These are phyloP conservation scores for Pneumocystis sp. DNA, from an alignment of 1,139 yeast species.

Conservation along the genomic window DNA sequence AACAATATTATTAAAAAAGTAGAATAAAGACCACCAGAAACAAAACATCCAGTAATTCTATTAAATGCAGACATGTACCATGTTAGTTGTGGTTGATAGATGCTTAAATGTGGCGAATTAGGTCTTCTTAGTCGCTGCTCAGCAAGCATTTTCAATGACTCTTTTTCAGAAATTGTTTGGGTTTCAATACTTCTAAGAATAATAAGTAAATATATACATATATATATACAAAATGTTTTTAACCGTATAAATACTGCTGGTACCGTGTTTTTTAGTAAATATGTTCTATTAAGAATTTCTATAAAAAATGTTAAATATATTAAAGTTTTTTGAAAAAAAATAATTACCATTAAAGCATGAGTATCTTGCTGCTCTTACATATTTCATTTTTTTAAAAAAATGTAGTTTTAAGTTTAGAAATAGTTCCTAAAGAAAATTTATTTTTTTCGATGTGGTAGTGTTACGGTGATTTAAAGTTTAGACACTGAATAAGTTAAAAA, in stretches of 20 bases:
- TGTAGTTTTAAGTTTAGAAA: too few relatives aligned
- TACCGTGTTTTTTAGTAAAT: background rate
- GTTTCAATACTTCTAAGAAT: background rate
- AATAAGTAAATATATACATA: background rate
- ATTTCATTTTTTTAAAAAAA: background rate
- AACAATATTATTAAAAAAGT: constrained; percentile 17
- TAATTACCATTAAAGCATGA: background rate
- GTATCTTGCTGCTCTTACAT: background rate
- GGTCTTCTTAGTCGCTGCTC: constrained; percentile 85
- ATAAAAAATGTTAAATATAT: background rate
- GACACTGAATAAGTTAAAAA: too few relatives aligned
- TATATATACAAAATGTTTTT: background rate
- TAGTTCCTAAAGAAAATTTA: background rate
- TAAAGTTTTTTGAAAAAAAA: background rate
- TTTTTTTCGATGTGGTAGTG: background rate
- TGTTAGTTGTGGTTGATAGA: constrained; percentile 82
- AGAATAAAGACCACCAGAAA: constrained; percentile 42
- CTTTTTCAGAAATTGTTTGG: constrained; percentile 14
- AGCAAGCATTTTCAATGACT: constrained; percentile 54
- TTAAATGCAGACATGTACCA: constrained; percentile 67
- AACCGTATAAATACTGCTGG: background rate
- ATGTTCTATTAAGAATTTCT: background rate
- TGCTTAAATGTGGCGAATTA: constrained; percentile 73
- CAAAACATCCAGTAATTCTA: constrained; percentile 73
- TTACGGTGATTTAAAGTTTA: background rate